phyloP scores from a whole-genome alignment of 2,329 filamentous ascomycete species.

The Ophiostoma sp. region DNA sequence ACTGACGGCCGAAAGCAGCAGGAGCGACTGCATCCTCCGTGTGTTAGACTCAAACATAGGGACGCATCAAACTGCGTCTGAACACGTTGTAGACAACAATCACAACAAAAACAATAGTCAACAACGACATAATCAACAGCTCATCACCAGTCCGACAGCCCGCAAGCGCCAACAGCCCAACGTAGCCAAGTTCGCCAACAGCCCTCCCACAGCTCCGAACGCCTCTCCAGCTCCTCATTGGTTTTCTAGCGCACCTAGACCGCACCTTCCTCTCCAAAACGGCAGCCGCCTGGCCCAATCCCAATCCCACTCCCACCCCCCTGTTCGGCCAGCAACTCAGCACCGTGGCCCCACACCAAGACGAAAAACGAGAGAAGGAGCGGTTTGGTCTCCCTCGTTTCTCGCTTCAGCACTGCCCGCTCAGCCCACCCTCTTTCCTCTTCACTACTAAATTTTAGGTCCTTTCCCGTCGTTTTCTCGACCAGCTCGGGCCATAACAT shows the following conservation, averaged over 20 bases:
- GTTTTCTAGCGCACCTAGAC: not conserved
- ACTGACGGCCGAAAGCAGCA: not conserved
- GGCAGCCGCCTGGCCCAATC: not conserved
- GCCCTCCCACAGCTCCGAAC: conserved; percentile 15
- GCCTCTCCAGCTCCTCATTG: conserved; percentile 3
- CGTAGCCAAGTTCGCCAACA: not conserved
- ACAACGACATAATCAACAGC: not conserved
- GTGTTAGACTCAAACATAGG: conserved; percentile 1
- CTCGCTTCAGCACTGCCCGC: conserved; percentile 15
- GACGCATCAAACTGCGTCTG: not conserved
- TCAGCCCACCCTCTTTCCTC: conserved; percentile 16
- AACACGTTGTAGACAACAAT: not conserved
- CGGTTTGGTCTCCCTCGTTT: too few relatives aligned
- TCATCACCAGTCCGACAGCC: not conserved
- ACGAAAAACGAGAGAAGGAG: not conserved
- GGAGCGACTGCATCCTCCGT: not conserved
- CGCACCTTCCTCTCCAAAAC: not conserved
- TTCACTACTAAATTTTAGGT: not conserved
- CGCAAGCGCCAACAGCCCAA: conserved; percentile 6
- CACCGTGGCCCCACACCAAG: conserved; percentile 5
- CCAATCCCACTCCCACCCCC: not conserved
- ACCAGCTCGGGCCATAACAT: conserved; percentile 32
- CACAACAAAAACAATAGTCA: not conserved
- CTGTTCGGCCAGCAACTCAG: conserved; percentile 2
- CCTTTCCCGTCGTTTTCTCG: not conserved